Conservation (phyloP, 305 asterid species). For the Ilex paraguariensis region DNA sequence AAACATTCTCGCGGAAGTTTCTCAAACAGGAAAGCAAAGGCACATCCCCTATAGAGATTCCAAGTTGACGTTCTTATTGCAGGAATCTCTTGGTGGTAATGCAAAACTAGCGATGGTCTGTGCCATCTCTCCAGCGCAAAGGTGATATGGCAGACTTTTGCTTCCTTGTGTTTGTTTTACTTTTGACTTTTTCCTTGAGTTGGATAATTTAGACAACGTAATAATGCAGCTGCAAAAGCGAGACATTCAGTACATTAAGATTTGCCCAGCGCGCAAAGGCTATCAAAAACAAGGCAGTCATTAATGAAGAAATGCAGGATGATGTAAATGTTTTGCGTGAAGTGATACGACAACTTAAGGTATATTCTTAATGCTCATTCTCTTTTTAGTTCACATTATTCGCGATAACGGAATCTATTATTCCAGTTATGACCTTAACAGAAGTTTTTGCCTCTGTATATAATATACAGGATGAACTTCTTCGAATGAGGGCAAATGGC, state of each 20-base stretch:
- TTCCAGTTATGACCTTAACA: too few species aligned
- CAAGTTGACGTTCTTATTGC: conserved; percentile 89
- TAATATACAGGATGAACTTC: conserved; percentile 57
- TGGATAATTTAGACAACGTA: too few species aligned
- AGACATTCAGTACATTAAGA: conserved; percentile 89
- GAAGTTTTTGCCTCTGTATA: too few species aligned
- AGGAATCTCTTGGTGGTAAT: conserved; percentile 98
- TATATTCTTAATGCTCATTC: conserved; percentile 6
- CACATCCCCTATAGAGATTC: conserved; percentile 99
- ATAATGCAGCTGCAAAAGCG: conserved; percentile 75
- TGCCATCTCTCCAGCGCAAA: conserved; percentile 88
- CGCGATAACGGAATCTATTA: too few species aligned
- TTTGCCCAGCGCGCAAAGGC: conserved; percentile 99
- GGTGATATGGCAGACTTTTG: conserved; percentile 36
- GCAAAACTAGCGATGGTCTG: conserved; percentile 98
- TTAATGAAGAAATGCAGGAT: conserved; percentile 94
- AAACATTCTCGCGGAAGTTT: conserved; percentile 93
- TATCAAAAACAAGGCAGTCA: conserved; percentile 84
- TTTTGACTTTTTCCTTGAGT: not conserved
- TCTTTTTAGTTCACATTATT: too few species aligned
- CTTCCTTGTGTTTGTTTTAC: not conserved
- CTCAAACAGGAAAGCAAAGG: conserved; percentile 95
- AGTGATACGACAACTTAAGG: conserved; percentile 83
- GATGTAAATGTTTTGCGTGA: conserved; percentile 83
- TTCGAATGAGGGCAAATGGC: conserved; percentile 63